A percentile compares a stretch with the other conserved stretches of the same genome.
phyloP scores from a whole-genome alignment of 2,329 filamentous ascomycete genomes.

The Aspergillus sp. region DNA sequence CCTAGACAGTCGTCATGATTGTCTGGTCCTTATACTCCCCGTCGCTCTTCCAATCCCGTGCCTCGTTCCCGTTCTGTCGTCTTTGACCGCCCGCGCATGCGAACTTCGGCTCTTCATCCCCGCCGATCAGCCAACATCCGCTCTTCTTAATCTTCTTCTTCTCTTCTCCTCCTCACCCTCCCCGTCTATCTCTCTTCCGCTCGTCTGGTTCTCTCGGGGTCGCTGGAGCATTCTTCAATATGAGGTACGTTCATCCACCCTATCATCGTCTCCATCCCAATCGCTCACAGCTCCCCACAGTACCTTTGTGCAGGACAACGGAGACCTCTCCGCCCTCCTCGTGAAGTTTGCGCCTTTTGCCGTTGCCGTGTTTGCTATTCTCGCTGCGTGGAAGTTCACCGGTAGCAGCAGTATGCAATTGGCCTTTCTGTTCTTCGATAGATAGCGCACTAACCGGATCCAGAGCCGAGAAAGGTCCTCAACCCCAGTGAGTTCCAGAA shows the following conservation, averaged over 20 bases:
- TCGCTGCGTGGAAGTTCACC: conserved; percentile 71
- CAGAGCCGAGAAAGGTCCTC: conserved; percentile 76
- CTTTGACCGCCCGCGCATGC: background rate
- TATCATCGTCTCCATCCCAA: background rate
- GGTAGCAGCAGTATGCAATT: conserved; percentile 51
- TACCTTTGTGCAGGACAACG: conserved; percentile 53
- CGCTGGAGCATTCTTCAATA: conserved; percentile 18
- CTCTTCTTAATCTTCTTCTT: conserved; percentile 2
- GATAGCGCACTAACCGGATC: conserved; percentile 12
- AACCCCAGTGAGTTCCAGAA: conserved; percentile 87
- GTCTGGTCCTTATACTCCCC: too few relatives aligned
- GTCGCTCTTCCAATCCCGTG: too few relatives aligned
- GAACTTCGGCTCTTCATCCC: background rate
- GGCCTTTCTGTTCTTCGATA: background rate
- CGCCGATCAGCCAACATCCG: too few relatives aligned
- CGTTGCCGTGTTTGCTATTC: conserved; percentile 60
- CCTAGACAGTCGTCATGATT: too few relatives aligned
- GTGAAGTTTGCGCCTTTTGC: conserved; percentile 76
- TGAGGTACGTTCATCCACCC: conserved; percentile 26
- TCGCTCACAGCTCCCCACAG: conserved; percentile 13
- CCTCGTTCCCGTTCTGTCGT: too few relatives aligned
- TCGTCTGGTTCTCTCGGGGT: background rate
- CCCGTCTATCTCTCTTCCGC: conserved; percentile 4
- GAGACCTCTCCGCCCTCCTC: conserved; percentile 78
- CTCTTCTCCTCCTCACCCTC: conserved; percentile 7